Conservation (phyloP, 495 filamentous ascomycete species). For the Penicillium coprophilum region DNA sequence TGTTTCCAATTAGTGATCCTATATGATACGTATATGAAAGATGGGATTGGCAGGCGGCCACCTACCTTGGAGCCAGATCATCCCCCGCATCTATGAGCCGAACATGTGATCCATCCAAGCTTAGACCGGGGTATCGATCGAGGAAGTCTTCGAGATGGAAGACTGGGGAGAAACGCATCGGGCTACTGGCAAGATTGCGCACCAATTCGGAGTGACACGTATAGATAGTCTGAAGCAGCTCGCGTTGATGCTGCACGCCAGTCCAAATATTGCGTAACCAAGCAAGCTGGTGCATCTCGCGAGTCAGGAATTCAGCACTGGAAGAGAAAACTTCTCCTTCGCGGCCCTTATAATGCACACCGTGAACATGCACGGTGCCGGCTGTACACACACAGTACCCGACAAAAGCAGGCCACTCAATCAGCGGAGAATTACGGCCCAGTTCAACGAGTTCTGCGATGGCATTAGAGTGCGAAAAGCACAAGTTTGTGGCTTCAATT, state of each 20-base stretch:
- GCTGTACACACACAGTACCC: slow-evolving; percentile 81
- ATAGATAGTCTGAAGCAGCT: slow-evolving; percentile 71
- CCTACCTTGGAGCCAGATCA: slow-evolving; percentile 50
- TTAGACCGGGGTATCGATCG: slow-evolving; percentile 65
- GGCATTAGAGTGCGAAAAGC: slow-evolving; percentile 83
- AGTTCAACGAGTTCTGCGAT: slow-evolving; percentile 81
- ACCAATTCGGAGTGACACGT: slow-evolving; percentile 71
- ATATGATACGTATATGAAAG: background rate
- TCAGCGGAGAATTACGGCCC: slow-evolving; percentile 59
- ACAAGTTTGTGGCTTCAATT: slow-evolving; percentile 82
- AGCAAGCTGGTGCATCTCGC: slow-evolving; percentile 74
- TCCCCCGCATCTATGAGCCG: slow-evolving; percentile 55
- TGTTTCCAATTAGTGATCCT: slow-evolving; percentile 7
- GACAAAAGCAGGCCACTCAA: slow-evolving; percentile 82
- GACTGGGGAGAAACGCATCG: slow-evolving; percentile 69
- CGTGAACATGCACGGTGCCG: slow-evolving; percentile 82
- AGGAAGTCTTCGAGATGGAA: slow-evolving; percentile 87
- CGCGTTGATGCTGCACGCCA: slow-evolving; percentile 74
- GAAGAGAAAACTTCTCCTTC: slow-evolving; percentile 62
- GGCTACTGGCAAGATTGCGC: slow-evolving; percentile 62
- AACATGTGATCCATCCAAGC: slow-evolving; percentile 55
- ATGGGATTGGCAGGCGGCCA: background rate
- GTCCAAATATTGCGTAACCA: slow-evolving; percentile 74
- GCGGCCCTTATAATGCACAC: slow-evolving; percentile 70
- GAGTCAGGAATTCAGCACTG: slow-evolving; percentile 68